Evolutionary conservation across 2,329 filamentous ascomycete species (phyloP), one percentile per base, ranked within the genome.

Genomic region (Sphaerulina populicola): DNA sequence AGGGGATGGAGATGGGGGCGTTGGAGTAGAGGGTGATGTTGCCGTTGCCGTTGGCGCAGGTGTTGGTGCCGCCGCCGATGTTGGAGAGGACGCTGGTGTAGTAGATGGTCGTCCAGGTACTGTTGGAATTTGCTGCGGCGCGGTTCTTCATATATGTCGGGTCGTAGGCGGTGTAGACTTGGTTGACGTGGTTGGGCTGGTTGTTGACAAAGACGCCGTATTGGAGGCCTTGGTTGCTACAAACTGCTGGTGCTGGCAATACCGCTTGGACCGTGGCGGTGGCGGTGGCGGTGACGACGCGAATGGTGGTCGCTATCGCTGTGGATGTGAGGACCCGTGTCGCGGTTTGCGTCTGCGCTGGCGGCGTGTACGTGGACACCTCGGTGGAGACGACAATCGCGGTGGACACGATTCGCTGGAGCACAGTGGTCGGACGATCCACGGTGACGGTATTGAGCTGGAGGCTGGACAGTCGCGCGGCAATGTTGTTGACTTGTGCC

Each of bases 141-240:
- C 44, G 31, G 8, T 35, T 40, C 27, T 51, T 56, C 21, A 56
- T 14, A n/a, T 45, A 54, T 3, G 44, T 44, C 1, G 54, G 54
- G 21, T 56, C 44, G 41, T 48, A 56, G 6, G 15, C 23, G 9
- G 5, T 46, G 42, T 56, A 56, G 9, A 15, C 40, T 23, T 49
- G 14, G 14, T 47, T 39, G 6, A 39, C 35, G 10, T 48, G 41
- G 1, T 10, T 15, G 8, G 47, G 35, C 35, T 56, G 51, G 7
- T 51, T 48, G 38, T 56, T 56, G 2, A 23, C 44, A n/a, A 52
- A 47, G 0, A 41, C 51, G 7, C 23, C 54, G 40, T 51, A 56
- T 29, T 51, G 44, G 39, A 54, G 44, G 12, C 54, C 54, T 44
- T 53, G 51, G 11, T 56, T 56, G 3, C 31, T 35, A 38, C 54